A percentile compares a stretch with the other conserved stretches of the same genome.
Conservation (phyloP, 2,329 filamentous ascomycete species). For the Botrytis galanthina region DNA sequence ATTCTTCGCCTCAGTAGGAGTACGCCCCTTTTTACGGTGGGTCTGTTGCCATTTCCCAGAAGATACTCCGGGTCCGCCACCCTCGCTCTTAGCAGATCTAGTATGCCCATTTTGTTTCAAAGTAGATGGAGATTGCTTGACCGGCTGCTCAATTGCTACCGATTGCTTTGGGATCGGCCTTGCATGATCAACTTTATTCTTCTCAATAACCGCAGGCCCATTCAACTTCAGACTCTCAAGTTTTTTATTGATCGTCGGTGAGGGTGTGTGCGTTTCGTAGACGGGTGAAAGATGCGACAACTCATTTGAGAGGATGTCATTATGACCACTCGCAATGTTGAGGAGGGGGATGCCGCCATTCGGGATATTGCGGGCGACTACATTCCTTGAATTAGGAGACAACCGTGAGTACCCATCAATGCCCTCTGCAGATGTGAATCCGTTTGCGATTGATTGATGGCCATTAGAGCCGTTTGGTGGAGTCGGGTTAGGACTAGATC, state of each 20-base stretch:
- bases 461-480: constrained; percentile 20
- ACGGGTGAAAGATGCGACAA: constrained; percentile 64
- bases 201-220: constrained; percentile 20
- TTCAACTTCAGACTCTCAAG: constrained; percentile 42
- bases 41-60: constrained; percentile 57
- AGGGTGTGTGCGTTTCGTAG: constrained; percentile 69
- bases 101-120: constrained; percentile 52
- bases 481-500: constrained; percentile 22
- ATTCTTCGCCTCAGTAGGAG: constrained; percentile 47
- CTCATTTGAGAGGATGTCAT: constrained; percentile 34
- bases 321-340: constrained; percentile 34
- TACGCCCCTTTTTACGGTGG: constrained; percentile 52
- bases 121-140: constrained; percentile 25
- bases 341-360: constrained; percentile 37
- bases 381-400: constrained; percentile 34
- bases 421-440: constrained; percentile 26
- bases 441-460: constrained; percentile 25
- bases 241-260: constrained; percentile 59
- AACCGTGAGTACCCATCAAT: constrained; percentile 28
- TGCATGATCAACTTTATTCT: constrained; percentile 25
- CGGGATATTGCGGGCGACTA: constrained; percentile 29
- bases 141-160: constrained; percentile 42
- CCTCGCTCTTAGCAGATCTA: constrained; percentile 55
- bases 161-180: constrained; percentile 28
- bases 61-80: constrained; percentile 36